Evolutionary conservation across 2,329 filamentous ascomycete genomes (phyloP).

Genomic region (Rhinocladiella mackenziei): DNA sequence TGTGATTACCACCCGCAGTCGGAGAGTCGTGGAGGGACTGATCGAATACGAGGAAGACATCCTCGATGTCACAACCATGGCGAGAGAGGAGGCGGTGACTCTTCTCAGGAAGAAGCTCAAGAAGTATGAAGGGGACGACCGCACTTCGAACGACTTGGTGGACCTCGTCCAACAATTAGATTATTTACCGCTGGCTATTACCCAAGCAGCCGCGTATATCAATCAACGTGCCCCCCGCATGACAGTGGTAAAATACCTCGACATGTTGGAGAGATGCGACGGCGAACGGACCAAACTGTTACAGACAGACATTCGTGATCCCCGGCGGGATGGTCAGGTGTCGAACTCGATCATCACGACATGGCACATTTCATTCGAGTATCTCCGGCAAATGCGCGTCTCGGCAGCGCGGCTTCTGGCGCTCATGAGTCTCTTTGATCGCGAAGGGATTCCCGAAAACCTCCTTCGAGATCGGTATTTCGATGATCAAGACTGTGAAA

Average conservation of each 20-base stretch:
- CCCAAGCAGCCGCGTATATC: constrained; percentile 29
- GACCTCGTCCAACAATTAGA: constrained; percentile 25
- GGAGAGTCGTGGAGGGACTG: constrained; percentile 24
- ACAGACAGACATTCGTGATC: constrained; percentile 35
- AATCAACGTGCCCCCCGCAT: constrained; percentile 19
- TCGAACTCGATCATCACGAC: constrained; percentile 37
- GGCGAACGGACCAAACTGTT: constrained; percentile 33
- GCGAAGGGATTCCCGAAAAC: too few species aligned
- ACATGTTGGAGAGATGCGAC: constrained; percentile 29
- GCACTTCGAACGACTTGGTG: constrained; percentile 6
- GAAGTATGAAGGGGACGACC: too few species aligned
- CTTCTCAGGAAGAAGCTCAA: too few species aligned
- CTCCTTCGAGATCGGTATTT: constrained; percentile 36
- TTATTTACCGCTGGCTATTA: constrained; percentile 31
- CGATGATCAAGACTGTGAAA: constrained; percentile 23
- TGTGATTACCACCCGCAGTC: constrained; percentile 34
- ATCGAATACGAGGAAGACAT: constrained; percentile 6
- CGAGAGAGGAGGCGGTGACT: constrained; percentile 4
- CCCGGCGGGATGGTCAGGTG: constrained; percentile 30
- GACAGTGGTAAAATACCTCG: constrained; percentile 18
- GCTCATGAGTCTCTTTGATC: constrained; percentile 36
- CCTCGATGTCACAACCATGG: constrained; percentile 31
- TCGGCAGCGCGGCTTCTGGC: constrained; percentile 37
- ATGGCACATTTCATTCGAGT: constrained; percentile 38
- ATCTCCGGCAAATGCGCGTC: constrained; percentile 33